Base-by-base conservation (phyloP, 1,284 basidiomycete species). In the Amylostereum areolatum region DNA sequence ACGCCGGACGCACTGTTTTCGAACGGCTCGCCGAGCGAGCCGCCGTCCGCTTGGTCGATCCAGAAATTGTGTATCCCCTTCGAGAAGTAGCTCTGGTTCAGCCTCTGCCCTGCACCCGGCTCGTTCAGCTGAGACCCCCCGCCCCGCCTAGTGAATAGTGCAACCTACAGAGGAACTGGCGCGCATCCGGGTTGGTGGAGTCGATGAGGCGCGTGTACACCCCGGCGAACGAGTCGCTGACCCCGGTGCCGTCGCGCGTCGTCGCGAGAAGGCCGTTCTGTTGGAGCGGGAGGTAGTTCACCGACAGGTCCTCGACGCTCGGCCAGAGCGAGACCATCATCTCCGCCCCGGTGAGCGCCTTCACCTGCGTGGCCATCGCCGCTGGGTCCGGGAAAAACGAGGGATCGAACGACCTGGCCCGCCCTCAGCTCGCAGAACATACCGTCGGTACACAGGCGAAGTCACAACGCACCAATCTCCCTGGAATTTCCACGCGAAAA, bases 251-350 rank as follows among this genome's bases (percentile, higher is more conserved):
- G 53, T 70, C 69, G 39, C 69, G 57, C 12, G 69, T 70, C 7
- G 67, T 68, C 6, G 65, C 69, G 6, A 72, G 51, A 29, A 70
- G 53, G 1, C 69, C 69, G 35, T 66, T 52, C 47, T 62, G 49
- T 48, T 71, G 69, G 41, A 71, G 48, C 7, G 59, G 52, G 9
- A 66, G 51, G 48, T 71, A 70, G 46, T 71, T 70, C 34, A 58
- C 63, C 2, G 69, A 71, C 12, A 66, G 54, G 50, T 71, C 69
- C 52, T 72, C 69, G 12, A 71, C 69, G 48, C 67, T 68, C 1
- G 70, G 70, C 69, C 69, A 72, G 30, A 72, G 57, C 9, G 69
- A 71, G 7, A 70, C 69, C 70, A 72, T 72, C 63, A 72, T 65
- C 52, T 72, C 68, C n/a, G 70, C 70, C 2, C 70, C 70, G 5